These are phyloP conservation scores for Phytophthora europaea DNA, from an alignment of 352 stramenopile genomes.

Conservation along the genomic window DNA sequence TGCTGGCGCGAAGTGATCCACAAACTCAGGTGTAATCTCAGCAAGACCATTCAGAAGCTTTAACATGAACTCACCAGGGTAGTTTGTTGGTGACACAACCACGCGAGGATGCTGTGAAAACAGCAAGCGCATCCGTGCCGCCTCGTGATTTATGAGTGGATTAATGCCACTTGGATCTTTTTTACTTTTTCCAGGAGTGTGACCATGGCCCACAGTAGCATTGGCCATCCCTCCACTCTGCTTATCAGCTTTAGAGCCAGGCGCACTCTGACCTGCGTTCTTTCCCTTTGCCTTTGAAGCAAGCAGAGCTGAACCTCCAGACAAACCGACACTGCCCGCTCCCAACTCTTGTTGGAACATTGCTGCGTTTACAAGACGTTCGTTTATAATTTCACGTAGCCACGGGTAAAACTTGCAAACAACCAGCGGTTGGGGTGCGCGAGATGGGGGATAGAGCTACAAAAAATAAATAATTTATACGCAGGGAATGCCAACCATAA, in stretches of 20 bases:
- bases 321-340: slow-evolving; percentile 7
- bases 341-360: slow-evolving; percentile 69
- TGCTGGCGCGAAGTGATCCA: slow-evolving; percentile 81
- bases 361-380: slow-evolving; percentile 76
- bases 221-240: slow-evolving; percentile 24
- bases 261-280: slow-evolving; percentile 29
- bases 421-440: slow-evolving; percentile 74
- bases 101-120: slow-evolving; percentile 58
- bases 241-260: slow-evolving; percentile 40
- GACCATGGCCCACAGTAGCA: slow-evolving; percentile 16
- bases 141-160: slow-evolving; percentile 67
- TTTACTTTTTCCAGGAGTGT: slow-evolving; percentile 42
- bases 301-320: slow-evolving; percentile 16
- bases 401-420: slow-evolving; percentile 91
- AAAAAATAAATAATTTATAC: slow-evolving; percentile 4
- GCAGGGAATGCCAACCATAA: slow-evolving; percentile 1
- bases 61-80: slow-evolving; percentile 77
- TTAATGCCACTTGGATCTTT: slow-evolving; percentile 52
- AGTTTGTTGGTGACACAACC: slow-evolving; percentile 53
- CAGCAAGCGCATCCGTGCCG: slow-evolving; percentile 62
- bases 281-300: slow-evolving; percentile 58
- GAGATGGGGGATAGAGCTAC: slow-evolving; percentile 83
- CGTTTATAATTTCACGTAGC: slow-evolving; percentile 88
- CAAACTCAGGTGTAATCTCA: slow-evolving; percentile 71
- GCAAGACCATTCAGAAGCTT: slow-evolving; percentile 73